Evolutionary conservation across 2,329 filamentous ascomycete species (phyloP), one percentile per base, ranked within the genome.

Genomic region (Penicillium griseofulvum): DNA sequence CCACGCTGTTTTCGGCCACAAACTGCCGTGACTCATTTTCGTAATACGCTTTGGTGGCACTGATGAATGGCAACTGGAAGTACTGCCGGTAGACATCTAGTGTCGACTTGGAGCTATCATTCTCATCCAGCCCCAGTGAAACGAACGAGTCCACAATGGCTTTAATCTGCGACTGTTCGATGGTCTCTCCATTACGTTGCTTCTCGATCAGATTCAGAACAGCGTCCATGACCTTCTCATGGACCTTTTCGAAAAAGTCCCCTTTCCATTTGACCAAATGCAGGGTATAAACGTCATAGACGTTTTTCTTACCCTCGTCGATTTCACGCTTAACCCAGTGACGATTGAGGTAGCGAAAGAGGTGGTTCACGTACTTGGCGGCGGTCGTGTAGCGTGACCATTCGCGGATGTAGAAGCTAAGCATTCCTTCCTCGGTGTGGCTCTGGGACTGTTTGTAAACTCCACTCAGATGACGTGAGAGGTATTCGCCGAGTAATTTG

Each of bases 251-350:
- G 73, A 99, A 99, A 67, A 99, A 87, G 56, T 96, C 90, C 63
- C 89, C 84, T 63, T 92, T 91, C 94, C 94, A 99, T 70, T 93
- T 90, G 19, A 97, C 94, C 38, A 99, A 80, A 67, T 99, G 94
- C 34, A 99, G 79, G 0, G 94, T 99, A 75, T 99, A 99, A 45
- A 99, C 94, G 73, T 99, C 94, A 74, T 95, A 97, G 8, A 97
- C 90, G 68, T 93, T 90, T 80, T 97, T 97, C 78, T 99, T 97
- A 33, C 94, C 94, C 74, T 99, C 94, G 61, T 99, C 94, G 77
- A 99, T 96, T 77, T 99, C 94, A 29, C 94, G 84, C 81, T 97
- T 99, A 2, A 99, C 94, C 94, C 95, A 99, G 76, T 99, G 94
- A 29, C 94, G 86, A 71, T 99, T 99, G 26, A 99, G 84, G 71